Percentiles rank a stretch among this genome's conserved stretches.
Evolutionary conservation across 345 rosid genomes (phyloP).

Genomic region (Eucalyptus victrix): DNA sequence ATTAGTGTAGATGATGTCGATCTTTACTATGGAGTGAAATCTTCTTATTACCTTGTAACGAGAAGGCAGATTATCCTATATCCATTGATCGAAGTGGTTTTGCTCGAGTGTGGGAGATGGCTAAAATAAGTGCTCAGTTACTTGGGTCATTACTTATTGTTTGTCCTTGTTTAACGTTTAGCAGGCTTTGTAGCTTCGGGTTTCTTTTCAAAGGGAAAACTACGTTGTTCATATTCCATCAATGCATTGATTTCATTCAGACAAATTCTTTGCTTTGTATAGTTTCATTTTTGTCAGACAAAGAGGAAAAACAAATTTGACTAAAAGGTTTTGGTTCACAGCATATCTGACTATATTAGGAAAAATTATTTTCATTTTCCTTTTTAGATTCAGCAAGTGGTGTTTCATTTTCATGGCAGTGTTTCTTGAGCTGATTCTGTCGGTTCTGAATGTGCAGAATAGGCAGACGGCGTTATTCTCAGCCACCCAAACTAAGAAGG

Average conservation of each 20-base stretch:
- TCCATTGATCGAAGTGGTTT: not conserved
- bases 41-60: not conserved
- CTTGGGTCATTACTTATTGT: not conserved
- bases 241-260: not conserved
- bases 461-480: conserved; percentile 98
- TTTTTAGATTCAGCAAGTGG: not conserved
- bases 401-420: not conserved
- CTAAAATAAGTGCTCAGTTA: not conserved
- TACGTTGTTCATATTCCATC: not conserved
- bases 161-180: not conserved
- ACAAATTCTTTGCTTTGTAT: not conserved
- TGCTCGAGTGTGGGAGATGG: not conserved
- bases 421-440: conserved; percentile 5
- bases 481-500: conserved; percentile 96
- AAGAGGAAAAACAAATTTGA: not conserved
- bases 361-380: not conserved
- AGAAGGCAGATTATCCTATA: not conserved
- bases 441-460: conserved; percentile 34
- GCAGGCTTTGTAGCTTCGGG: not conserved
- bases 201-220: not conserved
- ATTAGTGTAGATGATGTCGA: not conserved
- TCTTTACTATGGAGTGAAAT: not conserved
- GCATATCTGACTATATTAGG: not conserved
- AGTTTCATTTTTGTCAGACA: not conserved
- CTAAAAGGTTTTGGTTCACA: not conserved